Conservation (phyloP, 306 rosid species). For the Adenanthera pavonina region DNA sequence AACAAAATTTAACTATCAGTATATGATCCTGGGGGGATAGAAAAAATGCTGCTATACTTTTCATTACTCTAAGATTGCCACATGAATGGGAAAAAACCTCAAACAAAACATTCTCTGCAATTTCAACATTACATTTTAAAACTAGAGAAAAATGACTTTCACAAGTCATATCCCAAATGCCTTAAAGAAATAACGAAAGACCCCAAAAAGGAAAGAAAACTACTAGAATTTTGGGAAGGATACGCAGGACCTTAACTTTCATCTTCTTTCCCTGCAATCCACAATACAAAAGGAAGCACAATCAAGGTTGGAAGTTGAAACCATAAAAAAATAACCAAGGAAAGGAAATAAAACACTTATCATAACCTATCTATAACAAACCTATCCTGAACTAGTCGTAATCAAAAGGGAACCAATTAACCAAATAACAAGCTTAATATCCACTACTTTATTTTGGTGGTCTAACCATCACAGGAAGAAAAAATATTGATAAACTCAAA, state of each 20-base stretch:
- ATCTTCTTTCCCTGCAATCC: conserved; percentile 30
- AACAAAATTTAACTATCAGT: not conserved
- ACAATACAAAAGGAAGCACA: not conserved
- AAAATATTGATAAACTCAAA: not conserved
- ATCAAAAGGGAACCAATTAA: not conserved
- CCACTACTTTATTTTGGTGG: not conserved
- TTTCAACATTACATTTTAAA: not conserved
- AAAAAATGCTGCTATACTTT: not conserved
- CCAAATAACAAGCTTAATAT: not conserved
- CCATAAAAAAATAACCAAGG: not conserved
- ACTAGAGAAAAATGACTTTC: not conserved
- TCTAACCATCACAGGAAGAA: not conserved
- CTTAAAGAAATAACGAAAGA: not conserved
- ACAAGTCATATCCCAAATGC: not conserved
- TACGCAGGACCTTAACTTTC: conserved; percentile 66
- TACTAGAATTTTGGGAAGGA: conserved; percentile 35
- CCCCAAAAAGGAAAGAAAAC: not conserved
- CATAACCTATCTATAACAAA: not conserved
- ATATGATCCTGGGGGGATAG: not conserved
- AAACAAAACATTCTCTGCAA: not conserved
- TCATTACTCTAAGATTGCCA: not conserved
- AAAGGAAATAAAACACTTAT: too few species aligned
- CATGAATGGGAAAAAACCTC: not conserved
- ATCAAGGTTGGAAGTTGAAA: not conserved
- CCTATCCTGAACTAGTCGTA: not conserved